phyloP scores from a whole-genome alignment of 2,329 filamentous ascomycete genomes.

The Uncinocarpus reesii region DNA sequence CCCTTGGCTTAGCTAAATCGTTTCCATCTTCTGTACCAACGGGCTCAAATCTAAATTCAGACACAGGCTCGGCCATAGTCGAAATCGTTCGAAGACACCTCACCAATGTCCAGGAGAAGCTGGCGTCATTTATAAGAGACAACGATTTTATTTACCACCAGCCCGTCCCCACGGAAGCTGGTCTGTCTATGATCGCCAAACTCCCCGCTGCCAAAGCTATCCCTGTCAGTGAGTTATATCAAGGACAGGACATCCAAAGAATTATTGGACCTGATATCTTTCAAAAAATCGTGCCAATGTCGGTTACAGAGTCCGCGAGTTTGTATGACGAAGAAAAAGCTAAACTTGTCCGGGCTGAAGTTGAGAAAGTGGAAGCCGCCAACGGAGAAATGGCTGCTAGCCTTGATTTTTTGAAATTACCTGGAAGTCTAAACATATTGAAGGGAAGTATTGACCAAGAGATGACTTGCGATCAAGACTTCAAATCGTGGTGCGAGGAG shows the following conservation, averaged over 20 bases:
- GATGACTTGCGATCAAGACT: conserved; percentile 77
- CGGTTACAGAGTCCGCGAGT: conserved; percentile 92
- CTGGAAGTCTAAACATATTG: conserved; percentile 76
- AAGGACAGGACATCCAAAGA: conserved; percentile 90
- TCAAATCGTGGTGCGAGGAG: conserved; percentile 87
- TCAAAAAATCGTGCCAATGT: conserved; percentile 88
- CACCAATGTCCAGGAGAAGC: conserved; percentile 67
- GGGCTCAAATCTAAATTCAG: conserved; percentile 71
- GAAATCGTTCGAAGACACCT: conserved; percentile 78
- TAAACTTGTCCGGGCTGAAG: conserved; percentile 85
- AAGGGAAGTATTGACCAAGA: conserved; percentile 91
- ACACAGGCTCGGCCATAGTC: conserved; percentile 62
- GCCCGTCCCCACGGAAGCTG: conserved; percentile 73
- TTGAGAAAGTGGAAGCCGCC: conserved; percentile 81
- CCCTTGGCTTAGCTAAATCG: conserved; percentile 61
- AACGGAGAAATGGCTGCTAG: conserved; percentile 95
- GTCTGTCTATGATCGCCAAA: conserved; percentile 71
- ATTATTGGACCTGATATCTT: conserved; percentile 97
- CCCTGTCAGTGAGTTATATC: conserved; percentile 90
- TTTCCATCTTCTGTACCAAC: conserved; percentile 73
- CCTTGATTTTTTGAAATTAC: conserved; percentile 83
- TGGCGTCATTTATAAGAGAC: conserved; percentile 69
- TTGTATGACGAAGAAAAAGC: conserved; percentile 98
- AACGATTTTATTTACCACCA: conserved; percentile 99
- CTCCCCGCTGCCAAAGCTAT: conserved; percentile 93